Base-by-base conservation (phyloP, 176 grass and related monocot species). In the Cenchrus purpureus region DNA sequence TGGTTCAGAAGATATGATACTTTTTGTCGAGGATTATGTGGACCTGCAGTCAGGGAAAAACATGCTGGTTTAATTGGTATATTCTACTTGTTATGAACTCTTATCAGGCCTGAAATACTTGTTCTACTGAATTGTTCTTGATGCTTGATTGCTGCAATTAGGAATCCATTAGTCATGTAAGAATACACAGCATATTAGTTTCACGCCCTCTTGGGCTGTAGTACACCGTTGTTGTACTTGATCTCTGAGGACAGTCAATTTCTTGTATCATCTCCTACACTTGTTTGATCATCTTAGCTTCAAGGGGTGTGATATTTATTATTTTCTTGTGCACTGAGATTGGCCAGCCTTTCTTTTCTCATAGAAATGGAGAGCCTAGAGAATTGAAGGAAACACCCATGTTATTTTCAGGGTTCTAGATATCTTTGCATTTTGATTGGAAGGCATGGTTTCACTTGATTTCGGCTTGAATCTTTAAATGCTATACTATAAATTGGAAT, bases 201-300 rank as follows among this genome's bases (percentile, higher is more conserved):
- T 54, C 16, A 19, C 14, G 43, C 77, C 53, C 54, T 31, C 10
- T 77, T 55, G 17, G 12, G 52, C 29, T 49, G 63, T 44, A 78
- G 16, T 77, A 71, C 69, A 28, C 1, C 3, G 59, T 22, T n/a
- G 45, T 25, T 60, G 49, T 45, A 61, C 51, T 60, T 74, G 7
- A 55, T 46, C 12, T 76, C 32, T 34, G 45, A 56, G 48, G 52
- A 46, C 12, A 16, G 16, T 20, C 51, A 53, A 6, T 71, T n/a
- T 4, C 53, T 34, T 77, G 28, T 49, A 79, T 71, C 56, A 65
- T 68, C 20, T 54, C 1, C 12, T 63, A 29, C 5, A 56, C n/a
- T 85, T 77, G 59, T 19, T 72, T 82, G 10, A 62, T 62, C 44
- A 32, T 76, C 25, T 25, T 81, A 53, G 17, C 28, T 68, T 53